phyloP scores from a whole-genome alignment of 805 yeast genomes.

The Ogataea philodendri region DNA sequence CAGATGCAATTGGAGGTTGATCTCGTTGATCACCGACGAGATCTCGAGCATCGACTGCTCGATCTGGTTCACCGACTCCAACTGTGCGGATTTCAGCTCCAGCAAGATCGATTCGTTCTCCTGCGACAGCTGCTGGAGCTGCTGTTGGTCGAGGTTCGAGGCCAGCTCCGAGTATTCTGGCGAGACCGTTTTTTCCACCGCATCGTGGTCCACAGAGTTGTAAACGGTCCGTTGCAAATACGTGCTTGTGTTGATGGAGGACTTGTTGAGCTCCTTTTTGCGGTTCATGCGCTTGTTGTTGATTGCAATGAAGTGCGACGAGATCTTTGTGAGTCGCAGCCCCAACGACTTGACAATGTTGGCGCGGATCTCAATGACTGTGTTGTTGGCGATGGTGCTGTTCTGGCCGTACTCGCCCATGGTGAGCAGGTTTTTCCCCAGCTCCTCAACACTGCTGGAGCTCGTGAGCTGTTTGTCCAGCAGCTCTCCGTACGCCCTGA shows the following conservation, averaged over 20 bases:
- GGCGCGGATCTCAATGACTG: slow-evolving; percentile 44
- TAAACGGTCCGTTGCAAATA: slow-evolving; percentile 5
- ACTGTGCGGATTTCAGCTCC: slow-evolving; percentile 55
- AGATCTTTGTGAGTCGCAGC: slow-evolving; percentile 41
- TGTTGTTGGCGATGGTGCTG: slow-evolving; percentile 34
- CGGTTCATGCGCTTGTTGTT: slow-evolving; percentile 49
- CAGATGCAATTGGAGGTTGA: slow-evolving; percentile 65
- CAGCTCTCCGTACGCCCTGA: slow-evolving; percentile 36
- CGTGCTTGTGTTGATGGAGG: slow-evolving; percentile 27
- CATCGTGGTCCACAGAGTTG: slow-evolving; percentile 27
- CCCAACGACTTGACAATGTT: slow-evolving; percentile 51
- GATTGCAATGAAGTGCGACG: slow-evolving; percentile 46
- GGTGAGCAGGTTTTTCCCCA: slow-evolving; percentile 30
- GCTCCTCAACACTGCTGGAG: slow-evolving; percentile 49
- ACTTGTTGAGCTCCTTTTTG: slow-evolving; percentile 37
- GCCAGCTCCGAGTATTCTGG: slow-evolving; percentile 37
- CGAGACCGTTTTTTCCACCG: slow-evolving; percentile 36
- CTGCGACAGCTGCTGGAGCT: slow-evolving; percentile 51
- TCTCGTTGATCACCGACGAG: slow-evolving; percentile 68
- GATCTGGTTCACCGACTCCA: slow-evolving; percentile 57
- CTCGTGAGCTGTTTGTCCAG: slow-evolving; percentile 49
- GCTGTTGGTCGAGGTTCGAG: slow-evolving; percentile 41
- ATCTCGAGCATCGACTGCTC: slow-evolving; percentile 69
- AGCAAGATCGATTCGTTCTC: slow-evolving; percentile 59
- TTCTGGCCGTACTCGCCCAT: slow-evolving; percentile 39